Conservation (phyloP, 2,329 filamentous ascomycete species). For the Plectosphaerella cucumerina region DNA sequence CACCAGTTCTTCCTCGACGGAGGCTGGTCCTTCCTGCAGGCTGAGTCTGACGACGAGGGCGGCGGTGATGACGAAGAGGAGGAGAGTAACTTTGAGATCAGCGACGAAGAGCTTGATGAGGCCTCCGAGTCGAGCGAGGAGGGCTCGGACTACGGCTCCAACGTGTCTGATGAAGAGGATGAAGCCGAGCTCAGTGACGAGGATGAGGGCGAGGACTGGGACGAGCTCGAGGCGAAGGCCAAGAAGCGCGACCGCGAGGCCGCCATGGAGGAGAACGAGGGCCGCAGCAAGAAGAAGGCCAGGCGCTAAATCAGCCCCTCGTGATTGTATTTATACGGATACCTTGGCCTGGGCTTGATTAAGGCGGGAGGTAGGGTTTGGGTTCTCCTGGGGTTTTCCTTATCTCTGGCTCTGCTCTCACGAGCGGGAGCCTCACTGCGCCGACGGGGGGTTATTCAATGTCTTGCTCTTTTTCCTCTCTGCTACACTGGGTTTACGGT, state of each 20-base stretch:
- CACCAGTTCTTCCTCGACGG: constrained; percentile 95
- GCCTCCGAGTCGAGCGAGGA: constrained; percentile 73
- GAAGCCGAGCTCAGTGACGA: constrained; percentile 70
- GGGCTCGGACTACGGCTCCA: constrained; percentile 90
- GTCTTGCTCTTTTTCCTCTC: too few species aligned
- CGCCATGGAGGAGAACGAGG: constrained; percentile 73
- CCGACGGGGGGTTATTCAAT: too few species aligned
- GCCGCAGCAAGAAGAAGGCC: constrained; percentile 67
- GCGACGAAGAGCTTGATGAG: constrained; percentile 80
- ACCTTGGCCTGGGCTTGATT: too few species aligned
- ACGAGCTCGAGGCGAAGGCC: constrained; percentile 88
- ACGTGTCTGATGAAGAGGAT: constrained; percentile 78
- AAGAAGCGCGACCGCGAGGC: constrained; percentile 74
- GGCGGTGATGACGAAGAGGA: constrained; percentile 76
- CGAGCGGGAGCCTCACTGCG: too few species aligned
- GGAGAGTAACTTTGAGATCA: constrained; percentile 89
- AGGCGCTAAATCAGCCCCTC: constrained; percentile 29
- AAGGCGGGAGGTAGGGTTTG: too few species aligned
- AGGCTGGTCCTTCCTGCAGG: constrained; percentile 88
- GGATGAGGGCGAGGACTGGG: constrained; percentile 86
- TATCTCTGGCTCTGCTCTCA: too few species aligned
- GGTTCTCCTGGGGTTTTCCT: too few species aligned
- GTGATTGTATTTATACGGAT: too few species aligned
- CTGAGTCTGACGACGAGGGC: constrained; percentile 82
- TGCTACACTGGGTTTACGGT: too few species aligned